Base-by-base conservation (phyloP, 352 stramenopile species). In the Globisporangium megalacanthum region DNA sequence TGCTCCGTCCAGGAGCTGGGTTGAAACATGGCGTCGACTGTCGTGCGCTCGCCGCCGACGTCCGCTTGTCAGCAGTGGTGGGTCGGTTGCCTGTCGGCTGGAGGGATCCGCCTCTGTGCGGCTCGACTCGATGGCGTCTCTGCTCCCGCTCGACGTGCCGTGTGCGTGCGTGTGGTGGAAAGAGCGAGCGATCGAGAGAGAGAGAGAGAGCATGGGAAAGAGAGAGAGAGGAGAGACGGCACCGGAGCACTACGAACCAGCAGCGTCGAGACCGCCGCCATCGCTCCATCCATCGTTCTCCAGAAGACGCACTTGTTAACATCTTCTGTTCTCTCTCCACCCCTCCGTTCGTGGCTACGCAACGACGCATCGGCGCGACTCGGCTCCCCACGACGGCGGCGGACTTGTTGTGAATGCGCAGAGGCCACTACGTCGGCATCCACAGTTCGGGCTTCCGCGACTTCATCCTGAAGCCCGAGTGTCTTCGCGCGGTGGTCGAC, bases 401-500 rank as follows among this genome's bases (percentile, higher is more conserved):
- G 20, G 56, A 62, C 45, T 60, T 61, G 49, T 58, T 57, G 49
- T 61, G 36, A 60, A 60, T 61, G 48, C 53, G 44, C 57, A 99
- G 96, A 87, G 97, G 97, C 52, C 96, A 99, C 78, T 99, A 99
- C 76, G 97, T 99, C 60, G 97, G 97, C 64, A 99, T 99, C 72
- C 97, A 99, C 75, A 97, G 89, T 54, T 98, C 95, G 33, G 96
- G 96, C 70, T 99, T 99, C 83, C 97, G 98, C 68, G 97, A 99
- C 75, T 99, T 99, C 64, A 96, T 99, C 68, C 76, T 99, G 44
- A 99, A 99, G 83, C 97, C 97, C 29, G 97, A 99, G 77, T 96
- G 97, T 51, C 83, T 99, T 52, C 91, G 96, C 62, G 96, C 98
- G 33, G 97, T 99, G 61, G 96, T 99, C 36, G 96, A 99, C 73